Conservation (phyloP, 179 eudicot species). For the Sideroxylon spinosum region DNA sequence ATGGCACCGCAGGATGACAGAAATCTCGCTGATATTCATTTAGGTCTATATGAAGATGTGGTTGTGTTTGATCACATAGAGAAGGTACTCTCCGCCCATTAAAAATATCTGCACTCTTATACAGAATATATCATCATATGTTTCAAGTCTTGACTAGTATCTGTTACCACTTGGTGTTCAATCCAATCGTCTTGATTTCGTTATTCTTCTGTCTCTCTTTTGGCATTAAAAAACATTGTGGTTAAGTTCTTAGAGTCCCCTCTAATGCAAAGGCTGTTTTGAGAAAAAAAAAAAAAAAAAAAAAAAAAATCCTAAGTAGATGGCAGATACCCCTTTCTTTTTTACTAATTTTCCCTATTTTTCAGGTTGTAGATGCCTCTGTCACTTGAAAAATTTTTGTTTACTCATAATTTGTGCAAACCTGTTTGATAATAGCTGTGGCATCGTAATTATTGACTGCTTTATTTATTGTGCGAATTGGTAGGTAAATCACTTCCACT, state of each 20-base stretch:
- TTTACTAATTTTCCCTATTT: too few species aligned
- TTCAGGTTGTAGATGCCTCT: neutral
- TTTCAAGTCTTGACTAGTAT: conserved; percentile 1
- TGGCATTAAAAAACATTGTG: neutral
- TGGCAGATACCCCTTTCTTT: too few species aligned
- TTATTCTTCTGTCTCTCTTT: conserved; percentile 3
- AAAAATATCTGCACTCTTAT: neutral
- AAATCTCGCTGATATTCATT: conserved; percentile 74
- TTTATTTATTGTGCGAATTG: neutral
- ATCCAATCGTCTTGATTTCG: conserved; percentile 23
- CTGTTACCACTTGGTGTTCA: neutral
- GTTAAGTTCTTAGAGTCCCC: neutral
- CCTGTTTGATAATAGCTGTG: neutral
- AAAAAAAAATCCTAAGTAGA: neutral
- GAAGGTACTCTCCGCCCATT: conserved; percentile 46
- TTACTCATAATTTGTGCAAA: neutral
- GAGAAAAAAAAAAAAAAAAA: too few species aligned
- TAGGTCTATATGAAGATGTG: conserved; percentile 82
- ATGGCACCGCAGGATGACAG: conserved; percentile 80
- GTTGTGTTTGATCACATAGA: conserved; percentile 89
- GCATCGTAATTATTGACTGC: neutral
- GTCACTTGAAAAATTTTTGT: neutral
- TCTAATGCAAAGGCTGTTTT: neutral
- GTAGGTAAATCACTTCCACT: neutral
- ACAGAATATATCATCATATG: too few species aligned